Conservation (phyloP, 164 flowering plant genomes). For the Berberis vulgaris region DNA sequence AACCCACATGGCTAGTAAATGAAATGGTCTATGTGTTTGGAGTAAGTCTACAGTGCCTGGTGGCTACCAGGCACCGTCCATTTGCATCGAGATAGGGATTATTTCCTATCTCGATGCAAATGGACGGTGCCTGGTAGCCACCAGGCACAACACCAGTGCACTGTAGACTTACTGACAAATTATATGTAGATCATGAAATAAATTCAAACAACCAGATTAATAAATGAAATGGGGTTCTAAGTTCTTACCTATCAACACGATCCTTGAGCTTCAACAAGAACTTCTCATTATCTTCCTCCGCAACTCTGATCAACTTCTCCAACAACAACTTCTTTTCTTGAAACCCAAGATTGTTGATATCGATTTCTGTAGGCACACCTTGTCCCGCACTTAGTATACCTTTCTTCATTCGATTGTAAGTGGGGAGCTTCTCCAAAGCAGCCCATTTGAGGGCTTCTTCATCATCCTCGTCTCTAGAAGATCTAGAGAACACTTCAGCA, state of each 20-base stretch:
- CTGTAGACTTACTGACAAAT: no score
- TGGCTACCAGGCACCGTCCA: no score
- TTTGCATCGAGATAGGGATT: no score
- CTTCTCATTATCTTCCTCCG: conserved; percentile 62
- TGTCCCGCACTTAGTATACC: conserved; percentile 24
- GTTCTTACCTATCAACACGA: conserved; percentile 21
- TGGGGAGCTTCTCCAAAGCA: conserved; percentile 43
- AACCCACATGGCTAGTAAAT: no score
- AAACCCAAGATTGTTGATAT: conserved; percentile 27
- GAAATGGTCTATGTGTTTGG: no score
- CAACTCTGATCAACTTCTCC: conserved; percentile 47
- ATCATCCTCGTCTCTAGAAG: conserved; percentile 30
- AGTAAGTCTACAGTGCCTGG: no score
- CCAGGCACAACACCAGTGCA: no score
- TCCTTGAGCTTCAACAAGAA: conserved; percentile 58
- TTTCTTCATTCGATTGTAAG: conserved; percentile 32
- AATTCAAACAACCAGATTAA: not conserved
- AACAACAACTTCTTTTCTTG: conserved; percentile 33
- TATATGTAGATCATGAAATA: no score
- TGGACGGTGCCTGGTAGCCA: no score
- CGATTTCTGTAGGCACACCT: conserved; percentile 23
- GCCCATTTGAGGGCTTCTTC: conserved; percentile 54
- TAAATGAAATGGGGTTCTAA: not conserved
- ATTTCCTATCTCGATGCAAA: no score
- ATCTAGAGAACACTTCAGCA: conserved; percentile 25